A percentile compares a stretch with the other conserved stretches of the same genome.
Evolutionary conservation across 495 filamentous ascomycete species (phyloP).

Genomic region (Daldinia grandis): DNA sequence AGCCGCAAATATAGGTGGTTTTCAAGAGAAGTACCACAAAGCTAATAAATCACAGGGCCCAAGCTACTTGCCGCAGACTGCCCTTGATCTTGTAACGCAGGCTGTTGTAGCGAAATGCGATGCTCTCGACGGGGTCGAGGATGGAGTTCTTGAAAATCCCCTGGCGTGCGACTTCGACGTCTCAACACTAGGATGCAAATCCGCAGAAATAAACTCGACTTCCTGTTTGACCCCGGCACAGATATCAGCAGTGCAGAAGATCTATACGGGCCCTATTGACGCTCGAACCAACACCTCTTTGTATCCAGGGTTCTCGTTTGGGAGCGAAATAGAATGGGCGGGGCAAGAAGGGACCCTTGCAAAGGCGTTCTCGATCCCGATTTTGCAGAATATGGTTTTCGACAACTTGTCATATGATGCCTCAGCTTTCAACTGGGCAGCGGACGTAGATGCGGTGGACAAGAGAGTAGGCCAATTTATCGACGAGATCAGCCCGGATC

Average conservation of each 20-base stretch:
- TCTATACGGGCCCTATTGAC: slow-evolving; percentile 45
- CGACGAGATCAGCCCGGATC: slow-evolving; percentile 48
- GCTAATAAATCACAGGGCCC: slow-evolving; percentile 12
- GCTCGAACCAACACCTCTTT: slow-evolving; percentile 34
- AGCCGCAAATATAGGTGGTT: background rate
- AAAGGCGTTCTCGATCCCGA: slow-evolving; percentile 49
- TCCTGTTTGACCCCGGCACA: slow-evolving; percentile 47
- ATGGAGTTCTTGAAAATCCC: slow-evolving; percentile 54
- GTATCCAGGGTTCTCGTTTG: slow-evolving; percentile 52
- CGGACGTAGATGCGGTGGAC: slow-evolving; percentile 49
- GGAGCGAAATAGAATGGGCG: slow-evolving; percentile 48
- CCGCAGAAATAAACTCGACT: slow-evolving; percentile 25
- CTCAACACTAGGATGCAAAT: slow-evolving; percentile 43
- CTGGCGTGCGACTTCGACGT: slow-evolving; percentile 51
- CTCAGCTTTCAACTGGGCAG: slow-evolving; percentile 49
- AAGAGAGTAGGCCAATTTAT: slow-evolving; percentile 45
- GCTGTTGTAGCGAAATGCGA: slow-evolving; percentile 51
- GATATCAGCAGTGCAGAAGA: slow-evolving; percentile 38
- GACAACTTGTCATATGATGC: slow-evolving; percentile 56
- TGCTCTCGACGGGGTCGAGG: slow-evolving; percentile 49
- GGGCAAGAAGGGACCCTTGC: slow-evolving; percentile 47
- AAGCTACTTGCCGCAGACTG: slow-evolving; percentile 42
- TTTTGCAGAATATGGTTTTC: slow-evolving; percentile 62
- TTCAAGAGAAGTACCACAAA: background rate
- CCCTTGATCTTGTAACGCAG: slow-evolving; percentile 48